Evolutionary conservation across 2,329 filamentous ascomycete species (phyloP).

Genomic region (Apiospora hydei): DNA sequence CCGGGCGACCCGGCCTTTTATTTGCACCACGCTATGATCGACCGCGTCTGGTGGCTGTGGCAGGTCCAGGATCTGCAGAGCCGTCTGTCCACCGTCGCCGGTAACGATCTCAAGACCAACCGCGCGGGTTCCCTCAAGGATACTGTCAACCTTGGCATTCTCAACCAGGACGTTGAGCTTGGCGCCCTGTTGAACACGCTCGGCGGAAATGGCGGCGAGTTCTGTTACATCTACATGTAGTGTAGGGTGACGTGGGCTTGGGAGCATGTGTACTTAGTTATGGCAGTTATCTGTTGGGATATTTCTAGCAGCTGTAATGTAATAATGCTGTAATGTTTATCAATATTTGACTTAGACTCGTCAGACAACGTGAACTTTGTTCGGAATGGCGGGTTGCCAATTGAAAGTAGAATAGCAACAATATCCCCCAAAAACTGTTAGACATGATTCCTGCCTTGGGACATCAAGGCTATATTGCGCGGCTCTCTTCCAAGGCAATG

Average conservation of each 20-base stretch:
- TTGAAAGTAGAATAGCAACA: too few relatives aligned
- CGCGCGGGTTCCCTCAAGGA: slow-evolving; percentile 35
- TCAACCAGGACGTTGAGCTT: slow-evolving; percentile 32
- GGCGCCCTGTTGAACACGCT: slow-evolving; percentile 37
- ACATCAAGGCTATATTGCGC: too few relatives aligned
- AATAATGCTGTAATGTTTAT: slow-evolving; percentile 16
- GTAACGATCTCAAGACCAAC: slow-evolving; percentile 36
- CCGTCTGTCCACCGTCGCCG: slow-evolving; percentile 30
- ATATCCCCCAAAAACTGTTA: too few relatives aligned
- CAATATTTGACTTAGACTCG: neutral
- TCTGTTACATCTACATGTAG: slow-evolving; percentile 40
- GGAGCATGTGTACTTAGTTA: neutral
- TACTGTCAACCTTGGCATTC: slow-evolving; percentile 32
- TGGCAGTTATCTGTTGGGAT: neutral
- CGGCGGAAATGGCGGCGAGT: slow-evolving; percentile 36
- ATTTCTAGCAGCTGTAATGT: neutral
- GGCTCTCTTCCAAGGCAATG: too few relatives aligned
- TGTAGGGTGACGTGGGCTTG: neutral
- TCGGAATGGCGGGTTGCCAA: neutral
- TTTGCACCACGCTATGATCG: slow-evolving; percentile 35
- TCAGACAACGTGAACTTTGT: neutral
- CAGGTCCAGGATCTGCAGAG: slow-evolving; percentile 31
- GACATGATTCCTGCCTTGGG: too few relatives aligned
- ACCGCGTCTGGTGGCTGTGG: slow-evolving; percentile 35
- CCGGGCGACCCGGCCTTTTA: slow-evolving; percentile 36